Evolutionary conservation across 2,329 filamentous ascomycete genomes (phyloP), one percentile per base, ranked within the genome.

Genomic region (Talaromyces sp.): DNA sequence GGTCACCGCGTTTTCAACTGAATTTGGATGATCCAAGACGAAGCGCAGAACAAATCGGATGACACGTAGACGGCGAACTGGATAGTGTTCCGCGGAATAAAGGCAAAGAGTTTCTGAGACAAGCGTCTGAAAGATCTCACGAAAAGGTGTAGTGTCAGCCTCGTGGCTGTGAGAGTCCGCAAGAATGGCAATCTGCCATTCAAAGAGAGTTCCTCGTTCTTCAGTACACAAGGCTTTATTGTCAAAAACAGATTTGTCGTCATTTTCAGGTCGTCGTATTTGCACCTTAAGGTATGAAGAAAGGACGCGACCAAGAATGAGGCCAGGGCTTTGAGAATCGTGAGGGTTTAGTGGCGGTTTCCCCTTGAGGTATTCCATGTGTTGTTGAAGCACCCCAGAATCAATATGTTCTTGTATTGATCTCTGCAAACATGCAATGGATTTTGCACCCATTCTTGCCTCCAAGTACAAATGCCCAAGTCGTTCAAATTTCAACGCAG

Each of bases 401-500:
- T 72, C 66, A 33, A 80, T 72, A 64, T 80, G 74, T 57, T 76
- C 74, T 25, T 68, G 65, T 42, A 81, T 74, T 4, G 78, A 75
- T 49, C 75, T 72, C 42, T 66, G 65, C 47, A 80, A 78, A 8
- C 73, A 71, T 32, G 71, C 63, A 22, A 72, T 70, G 0, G 79
- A 75, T 57, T 75, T 74, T 27, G 62, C 62, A 27, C 64, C 67
- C 58, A 76, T 70, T 44, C 71, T 70, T n/a, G 68, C 67, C 52
- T 79, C 75, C 19, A 77, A 59, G 62, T 77, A 78, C 2, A 78
- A 67, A 57, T 73, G 69, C 2, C 74, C 78, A 25, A 79, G 74
- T 60, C 75, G 72, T 64, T 81, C 79, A 54, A 75, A 76, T 62
- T 81, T 81, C 8, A 78, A 67, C 11, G 75, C 72, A 4, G 77